Evolutionary conservation across 768 basidiomycete species (phyloP).

Genomic region (Boletales sp.): DNA sequence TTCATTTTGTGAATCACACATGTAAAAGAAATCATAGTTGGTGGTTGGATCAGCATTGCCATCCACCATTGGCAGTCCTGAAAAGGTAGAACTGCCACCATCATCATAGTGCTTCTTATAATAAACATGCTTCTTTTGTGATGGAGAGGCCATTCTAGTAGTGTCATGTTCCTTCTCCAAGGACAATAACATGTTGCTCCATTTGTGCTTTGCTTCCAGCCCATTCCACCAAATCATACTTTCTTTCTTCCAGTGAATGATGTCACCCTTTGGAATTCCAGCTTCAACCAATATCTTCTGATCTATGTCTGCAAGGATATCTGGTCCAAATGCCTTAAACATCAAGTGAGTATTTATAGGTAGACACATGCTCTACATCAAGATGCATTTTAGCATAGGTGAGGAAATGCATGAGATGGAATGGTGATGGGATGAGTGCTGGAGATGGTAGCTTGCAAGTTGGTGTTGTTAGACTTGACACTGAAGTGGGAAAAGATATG

Average conservation of each 20-base stretch:
- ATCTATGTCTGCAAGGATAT: background rate
- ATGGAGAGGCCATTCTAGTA: too few relatives aligned
- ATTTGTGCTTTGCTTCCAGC: background rate
- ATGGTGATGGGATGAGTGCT: too few relatives aligned
- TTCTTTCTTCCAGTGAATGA: background rate
- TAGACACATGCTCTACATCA: too few relatives aligned
- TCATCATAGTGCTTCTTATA: constrained; percentile 2
- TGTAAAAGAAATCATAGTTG: background rate
- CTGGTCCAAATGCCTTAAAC: background rate
- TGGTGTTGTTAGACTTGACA: too few relatives aligned
- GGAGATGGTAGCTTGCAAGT: too few relatives aligned
- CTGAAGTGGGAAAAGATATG: too few relatives aligned
- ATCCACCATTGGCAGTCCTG: constrained; percentile 1
- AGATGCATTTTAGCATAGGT: too few relatives aligned
- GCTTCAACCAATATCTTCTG: background rate
- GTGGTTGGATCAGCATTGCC: too few relatives aligned
- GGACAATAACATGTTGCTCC: background rate
- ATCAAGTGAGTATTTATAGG: too few relatives aligned
- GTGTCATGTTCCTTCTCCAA: too few relatives aligned
- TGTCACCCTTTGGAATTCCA: background rate
- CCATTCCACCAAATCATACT: constrained; percentile 1
- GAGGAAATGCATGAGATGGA: too few relatives aligned
- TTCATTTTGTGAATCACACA: background rate
- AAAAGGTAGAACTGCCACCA: background rate
- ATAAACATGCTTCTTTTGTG: background rate